A percentile compares a stretch with the other conserved stretches of the same genome.
phyloP scores from a whole-genome alignment of 768 basidiomycete species.

The Hericium erinaceus region DNA sequence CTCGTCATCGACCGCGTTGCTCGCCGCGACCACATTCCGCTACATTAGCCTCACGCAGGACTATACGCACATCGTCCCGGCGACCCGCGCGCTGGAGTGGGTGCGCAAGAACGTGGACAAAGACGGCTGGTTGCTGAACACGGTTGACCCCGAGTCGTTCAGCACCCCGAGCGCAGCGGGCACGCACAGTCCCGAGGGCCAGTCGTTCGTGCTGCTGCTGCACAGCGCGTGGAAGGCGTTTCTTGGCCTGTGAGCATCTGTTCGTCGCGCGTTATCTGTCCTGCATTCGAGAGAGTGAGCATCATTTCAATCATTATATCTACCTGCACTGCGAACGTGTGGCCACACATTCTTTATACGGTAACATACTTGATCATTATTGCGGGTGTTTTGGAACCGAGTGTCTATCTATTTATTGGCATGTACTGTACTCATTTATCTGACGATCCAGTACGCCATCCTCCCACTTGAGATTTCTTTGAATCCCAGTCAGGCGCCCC shows the following conservation, averaged over 20 bases:
- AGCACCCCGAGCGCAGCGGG: slow-evolving; percentile 1
- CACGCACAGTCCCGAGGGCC: slow-evolving; percentile 10
- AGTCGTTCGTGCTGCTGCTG: slow-evolving; percentile 15
- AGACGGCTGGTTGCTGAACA: slow-evolving; percentile 17
- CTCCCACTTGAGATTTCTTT: no score
- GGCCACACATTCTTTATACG: no score
- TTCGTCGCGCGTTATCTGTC: no score
- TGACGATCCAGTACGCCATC: no score
- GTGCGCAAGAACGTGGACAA: slow-evolving; percentile 29
- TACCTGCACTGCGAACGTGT: no score
- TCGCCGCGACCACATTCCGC: slow-evolving; percentile 49
- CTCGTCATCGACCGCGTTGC: slow-evolving; percentile 44
- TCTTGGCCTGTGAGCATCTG: neutral
- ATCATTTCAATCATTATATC: neutral
- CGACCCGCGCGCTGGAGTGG: slow-evolving; percentile 30
- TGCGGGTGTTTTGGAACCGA: no score
- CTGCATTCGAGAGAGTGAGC: neutral
- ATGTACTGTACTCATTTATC: no score
- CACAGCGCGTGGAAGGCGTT: slow-evolving; percentile 11
- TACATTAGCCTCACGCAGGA: slow-evolving; percentile 35
- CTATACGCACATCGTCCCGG: slow-evolving; percentile 28
- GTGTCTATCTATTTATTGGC: no score
- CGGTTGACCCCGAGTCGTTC: slow-evolving; percentile 4
- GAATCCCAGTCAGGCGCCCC: no score
- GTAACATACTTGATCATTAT: no score